Evolutionary conservation across 2,329 filamentous ascomycete species (phyloP), one percentile per base, ranked within the genome.

Genomic region (Aspergillus calidoustus): DNA sequence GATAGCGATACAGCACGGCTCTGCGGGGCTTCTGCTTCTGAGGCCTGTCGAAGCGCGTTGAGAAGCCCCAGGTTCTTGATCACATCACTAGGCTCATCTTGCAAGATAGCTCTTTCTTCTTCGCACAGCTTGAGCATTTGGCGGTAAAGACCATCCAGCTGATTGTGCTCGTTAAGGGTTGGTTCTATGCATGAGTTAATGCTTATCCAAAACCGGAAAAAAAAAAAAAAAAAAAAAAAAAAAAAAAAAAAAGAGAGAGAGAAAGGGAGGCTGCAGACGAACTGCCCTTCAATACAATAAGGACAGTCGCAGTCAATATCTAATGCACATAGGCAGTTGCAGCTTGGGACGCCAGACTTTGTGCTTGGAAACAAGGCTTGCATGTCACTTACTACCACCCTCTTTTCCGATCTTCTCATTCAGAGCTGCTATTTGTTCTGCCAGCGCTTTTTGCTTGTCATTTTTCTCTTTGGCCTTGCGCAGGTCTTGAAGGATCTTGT

Each of bases 21-120:
- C 23, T 75, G 68, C 17, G 74, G 75, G 2, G 77, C 76, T 60
- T 81, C 81, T 15, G 79, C 78, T 65, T 83, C 81, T 23, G 77
- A 81, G 28, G 79, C 79, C 43, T 79, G 77, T 52, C 81, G 79
- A n/a, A 83, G 74, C 15, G 81, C 81, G 23, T 77, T 81, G 52
- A 83, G 72, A 53, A 83, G 77, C 34, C 79, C 80, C 54, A 83
- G 64, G 61, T 82, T 83, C 66, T 81, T 83, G 68, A 82, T 79
- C 57, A 83, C 80, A 66, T 82, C 81, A 60, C 80, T 80, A 15
- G 81, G 81, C 60, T 83, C 80, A 54, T 82, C 78, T 60, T 75
- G 75, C 38, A 82, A 75, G 38, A 83, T 81, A 22, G 78, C 76
- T 64, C 77, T 77, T 65, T 83, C 81, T 48, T 82, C 79, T 62